Conservation (phyloP, 1,139 yeast genomes). For the Blastobotrys elegans region DNA sequence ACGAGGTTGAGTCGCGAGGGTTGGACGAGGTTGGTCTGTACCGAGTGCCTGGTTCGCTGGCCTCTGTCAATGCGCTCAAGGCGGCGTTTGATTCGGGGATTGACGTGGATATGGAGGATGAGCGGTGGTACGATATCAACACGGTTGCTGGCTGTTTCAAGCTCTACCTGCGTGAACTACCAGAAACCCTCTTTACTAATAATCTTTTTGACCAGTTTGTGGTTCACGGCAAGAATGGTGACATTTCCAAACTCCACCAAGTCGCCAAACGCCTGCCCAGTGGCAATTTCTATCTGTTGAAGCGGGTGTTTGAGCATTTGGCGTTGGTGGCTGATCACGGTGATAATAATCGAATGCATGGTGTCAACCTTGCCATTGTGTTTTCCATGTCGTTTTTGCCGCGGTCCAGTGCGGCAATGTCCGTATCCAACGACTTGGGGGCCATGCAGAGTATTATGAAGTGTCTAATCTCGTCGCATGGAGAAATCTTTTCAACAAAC, state of each 20-base stretch:
- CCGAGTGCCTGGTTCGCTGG: constrained; percentile 85
- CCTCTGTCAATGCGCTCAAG: constrained; percentile 67
- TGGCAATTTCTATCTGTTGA: constrained; percentile 62
- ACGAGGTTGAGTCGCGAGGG: constrained; percentile 77
- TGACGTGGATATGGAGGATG: constrained; percentile 59
- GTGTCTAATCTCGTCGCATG: constrained; percentile 32
- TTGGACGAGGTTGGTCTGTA: constrained; percentile 88
- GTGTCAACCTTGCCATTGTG: constrained; percentile 77
- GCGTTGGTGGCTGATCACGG: constrained; percentile 52
- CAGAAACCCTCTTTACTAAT: constrained; percentile 75
- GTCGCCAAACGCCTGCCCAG: constrained; percentile 53
- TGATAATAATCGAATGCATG: constrained; percentile 69
- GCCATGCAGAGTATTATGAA: constrained; percentile 38
- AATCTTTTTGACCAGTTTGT: constrained; percentile 51
- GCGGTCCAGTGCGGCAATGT: constrained; percentile 20
- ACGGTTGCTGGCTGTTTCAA: constrained; percentile 89
- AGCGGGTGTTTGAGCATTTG: constrained; percentile 65
- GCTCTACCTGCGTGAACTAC: constrained; percentile 77
- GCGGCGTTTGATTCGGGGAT: constrained; percentile 70
- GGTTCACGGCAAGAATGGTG: constrained; percentile 21
- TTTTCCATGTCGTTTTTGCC: constrained; percentile 55
- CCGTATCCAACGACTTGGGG: constrained; percentile 31
- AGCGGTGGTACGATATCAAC: constrained; percentile 74
- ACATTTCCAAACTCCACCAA: constrained; percentile 39
- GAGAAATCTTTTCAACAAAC: constrained; percentile 25